These are phyloP conservation scores for Ustilago hordei DNA, from an alignment of 1,284 basidiomycete genomes.

Conservation along the genomic window DNA sequence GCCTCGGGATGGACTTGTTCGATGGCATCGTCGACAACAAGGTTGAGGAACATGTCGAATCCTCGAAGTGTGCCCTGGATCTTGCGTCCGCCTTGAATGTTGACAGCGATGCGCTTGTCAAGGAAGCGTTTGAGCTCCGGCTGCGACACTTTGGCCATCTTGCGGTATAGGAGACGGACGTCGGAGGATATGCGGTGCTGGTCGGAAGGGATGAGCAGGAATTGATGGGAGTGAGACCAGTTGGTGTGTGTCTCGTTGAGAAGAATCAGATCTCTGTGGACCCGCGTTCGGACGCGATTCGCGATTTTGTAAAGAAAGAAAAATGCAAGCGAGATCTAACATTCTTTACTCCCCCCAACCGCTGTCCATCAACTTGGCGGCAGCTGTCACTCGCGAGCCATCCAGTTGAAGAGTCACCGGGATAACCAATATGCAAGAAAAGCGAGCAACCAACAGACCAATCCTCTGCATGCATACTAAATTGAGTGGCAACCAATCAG, in stretches of 20 bases:
- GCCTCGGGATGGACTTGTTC: constrained; percentile 82
- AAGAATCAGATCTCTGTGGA: neutral
- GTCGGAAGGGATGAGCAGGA: neutral
- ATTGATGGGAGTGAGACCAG: neutral
- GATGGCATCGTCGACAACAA: constrained; percentile 93
- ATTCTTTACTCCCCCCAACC: no score
- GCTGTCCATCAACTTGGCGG: no score
- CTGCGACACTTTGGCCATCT: constrained; percentile 66
- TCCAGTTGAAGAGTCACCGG: no score
- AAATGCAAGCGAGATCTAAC: neutral
- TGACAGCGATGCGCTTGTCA: constrained; percentile 96
- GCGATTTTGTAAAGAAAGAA: neutral
- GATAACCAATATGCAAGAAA: no score
- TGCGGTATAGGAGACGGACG: neutral
- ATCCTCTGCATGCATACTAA: no score
- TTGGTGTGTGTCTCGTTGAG: neutral
- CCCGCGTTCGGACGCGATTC: neutral
- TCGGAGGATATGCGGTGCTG: constrained; percentile 3
- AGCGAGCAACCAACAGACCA: no score
- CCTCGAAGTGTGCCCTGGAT: constrained; percentile 95
- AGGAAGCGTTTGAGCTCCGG: constrained; percentile 78
- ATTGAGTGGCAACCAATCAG: no score
- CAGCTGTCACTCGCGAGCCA: no score
- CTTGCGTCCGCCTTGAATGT: constrained; percentile 95
- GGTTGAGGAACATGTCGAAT: constrained; percentile 98